A percentile compares a stretch with the other conserved stretches of the same genome.
phyloP scores from a whole-genome alignment of 352 stramenopile species.

The Plasmopara halstedii region DNA sequence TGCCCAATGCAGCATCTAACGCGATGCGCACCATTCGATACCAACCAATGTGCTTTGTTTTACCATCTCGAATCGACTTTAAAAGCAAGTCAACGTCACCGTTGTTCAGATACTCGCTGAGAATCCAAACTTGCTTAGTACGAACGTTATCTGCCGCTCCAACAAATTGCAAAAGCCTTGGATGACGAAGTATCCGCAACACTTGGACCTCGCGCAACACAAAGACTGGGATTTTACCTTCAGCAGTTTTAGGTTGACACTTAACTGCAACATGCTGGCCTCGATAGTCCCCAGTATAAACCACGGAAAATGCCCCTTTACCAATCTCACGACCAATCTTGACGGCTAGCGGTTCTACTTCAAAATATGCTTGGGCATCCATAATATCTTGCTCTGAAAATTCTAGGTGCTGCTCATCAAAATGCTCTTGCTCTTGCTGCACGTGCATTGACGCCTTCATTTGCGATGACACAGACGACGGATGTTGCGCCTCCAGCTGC shows the following conservation, averaged over 20 bases:
- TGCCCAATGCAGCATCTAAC: constrained; percentile 78
- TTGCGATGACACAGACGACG: neutral
- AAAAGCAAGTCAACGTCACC: constrained; percentile 69
- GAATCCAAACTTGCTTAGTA: constrained; percentile 73
- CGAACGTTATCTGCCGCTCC: constrained; percentile 62
- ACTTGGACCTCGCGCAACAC: constrained; percentile 75
- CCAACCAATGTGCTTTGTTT: constrained; percentile 52
- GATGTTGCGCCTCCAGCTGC: constrained; percentile 17
- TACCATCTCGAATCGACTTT: constrained; percentile 40
- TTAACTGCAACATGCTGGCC: constrained; percentile 76
- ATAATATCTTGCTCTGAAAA: constrained; percentile 13
- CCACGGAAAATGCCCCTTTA: constrained; percentile 78
- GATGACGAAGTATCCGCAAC: constrained; percentile 53
- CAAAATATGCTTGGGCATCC: constrained; percentile 31
- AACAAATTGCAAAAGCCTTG: constrained; percentile 69
- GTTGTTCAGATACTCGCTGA: constrained; percentile 74
- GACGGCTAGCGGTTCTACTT: constrained; percentile 45
- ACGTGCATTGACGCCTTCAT: constrained; percentile 3
- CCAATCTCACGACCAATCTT: constrained; percentile 79
- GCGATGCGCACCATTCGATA: constrained; percentile 51
- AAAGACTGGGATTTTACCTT: constrained; percentile 62
- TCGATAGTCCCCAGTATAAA: constrained; percentile 67
- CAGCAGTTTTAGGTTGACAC: constrained; percentile 72
- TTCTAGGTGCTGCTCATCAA: constrained; percentile 15
- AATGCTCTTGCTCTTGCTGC: constrained; percentile 12